Base-by-base conservation (phyloP, 2,329 filamentous ascomycete genomes). In the Fusarium coicis region DNA sequence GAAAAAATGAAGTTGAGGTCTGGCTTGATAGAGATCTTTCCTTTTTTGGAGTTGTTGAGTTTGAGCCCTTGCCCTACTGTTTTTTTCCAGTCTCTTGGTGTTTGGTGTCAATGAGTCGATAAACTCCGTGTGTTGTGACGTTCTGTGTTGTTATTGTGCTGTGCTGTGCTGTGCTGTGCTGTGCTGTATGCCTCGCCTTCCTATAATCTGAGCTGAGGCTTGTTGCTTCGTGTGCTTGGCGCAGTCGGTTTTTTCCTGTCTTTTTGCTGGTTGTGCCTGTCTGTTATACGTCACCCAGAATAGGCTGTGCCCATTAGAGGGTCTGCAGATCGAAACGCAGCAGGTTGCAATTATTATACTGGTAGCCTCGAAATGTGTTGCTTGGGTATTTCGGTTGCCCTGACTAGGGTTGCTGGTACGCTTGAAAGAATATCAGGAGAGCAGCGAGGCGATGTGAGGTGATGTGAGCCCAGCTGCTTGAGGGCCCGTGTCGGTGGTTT, bases 371-470 rank as follows among this genome's bases (percentile, higher is more conserved):
- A 63, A 61, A 63, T 58, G 28, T 37, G 70, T 76, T 75, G 74
- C 73, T 70, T 74, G 71, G 70, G 55, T 74, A 67, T 68, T 55
- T 76, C 66, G 62, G 73, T 68, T 71, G 72, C 66, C 68, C 70
- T 72, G 74, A 72, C 68, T 56, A 70, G 76, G 75, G 71, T 72
- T 56, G 64, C 56, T 72, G 32, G 64, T 66, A 44, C 59, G 61
- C 40, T 66, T 66, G 68, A 61, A 63, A 58, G 60, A 68, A 68
- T 71, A 77, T 78, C 76, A 78, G 76, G 76, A 77, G 76, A 78
- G 76, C 58, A 54, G 68, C 36, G 52, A 75, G 72, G 65, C 66
- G 63, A 76, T 68, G 76, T 78, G 75, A 78, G 76, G 76, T 76
- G 76, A 78, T 78, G 70, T 74, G 70, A 72, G 66, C 65, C 52